These are phyloP conservation scores for Gynostemma pentaphyllum DNA, from an alignment of 306 rosid species.

Conservation along the genomic window DNA sequence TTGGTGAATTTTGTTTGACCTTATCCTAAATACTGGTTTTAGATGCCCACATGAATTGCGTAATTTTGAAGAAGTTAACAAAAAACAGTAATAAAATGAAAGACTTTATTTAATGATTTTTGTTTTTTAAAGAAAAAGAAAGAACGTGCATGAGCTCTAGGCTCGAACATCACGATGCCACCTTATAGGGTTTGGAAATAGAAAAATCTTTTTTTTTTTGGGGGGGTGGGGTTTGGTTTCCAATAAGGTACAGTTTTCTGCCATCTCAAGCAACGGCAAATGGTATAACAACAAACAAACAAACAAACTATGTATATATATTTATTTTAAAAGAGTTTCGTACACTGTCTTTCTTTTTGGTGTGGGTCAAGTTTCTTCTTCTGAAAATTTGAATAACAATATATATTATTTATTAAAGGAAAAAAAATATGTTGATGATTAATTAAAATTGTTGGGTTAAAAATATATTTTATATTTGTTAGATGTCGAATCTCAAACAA, in stretches of 20 bases:
- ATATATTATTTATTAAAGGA: too few relatives aligned
- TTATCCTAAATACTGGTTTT: neutral
- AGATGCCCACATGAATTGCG: neutral
- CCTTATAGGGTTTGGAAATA: slow-evolving; percentile 17
- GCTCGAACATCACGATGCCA: slow-evolving; percentile 44
- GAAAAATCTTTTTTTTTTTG: neutral
- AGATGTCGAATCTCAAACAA: slow-evolving; percentile 57
- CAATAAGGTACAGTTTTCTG: slow-evolving; percentile 12
- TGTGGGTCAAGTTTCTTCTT: neutral
- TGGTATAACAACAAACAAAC: slow-evolving; percentile 8
- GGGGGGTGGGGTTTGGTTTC: too few relatives aligned
- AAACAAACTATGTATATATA: neutral
- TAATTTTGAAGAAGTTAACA: neutral
- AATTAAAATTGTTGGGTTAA: neutral
- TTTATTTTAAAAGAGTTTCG: neutral
- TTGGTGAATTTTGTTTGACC: slow-evolving; percentile 7
- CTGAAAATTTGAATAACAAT: neutral
- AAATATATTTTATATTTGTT: neutral
- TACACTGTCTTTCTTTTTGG: neutral
- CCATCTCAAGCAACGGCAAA: slow-evolving; percentile 47
- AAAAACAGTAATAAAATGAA: neutral
- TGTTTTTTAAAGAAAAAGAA: neutral
- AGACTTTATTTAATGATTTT: neutral
- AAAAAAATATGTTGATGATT: neutral
- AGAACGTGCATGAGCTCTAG: slow-evolving; percentile 51